Evolutionary conservation across 495 filamentous ascomycete genomes (phyloP).

Genomic region (Penicillium macrosclerotiorum): DNA sequence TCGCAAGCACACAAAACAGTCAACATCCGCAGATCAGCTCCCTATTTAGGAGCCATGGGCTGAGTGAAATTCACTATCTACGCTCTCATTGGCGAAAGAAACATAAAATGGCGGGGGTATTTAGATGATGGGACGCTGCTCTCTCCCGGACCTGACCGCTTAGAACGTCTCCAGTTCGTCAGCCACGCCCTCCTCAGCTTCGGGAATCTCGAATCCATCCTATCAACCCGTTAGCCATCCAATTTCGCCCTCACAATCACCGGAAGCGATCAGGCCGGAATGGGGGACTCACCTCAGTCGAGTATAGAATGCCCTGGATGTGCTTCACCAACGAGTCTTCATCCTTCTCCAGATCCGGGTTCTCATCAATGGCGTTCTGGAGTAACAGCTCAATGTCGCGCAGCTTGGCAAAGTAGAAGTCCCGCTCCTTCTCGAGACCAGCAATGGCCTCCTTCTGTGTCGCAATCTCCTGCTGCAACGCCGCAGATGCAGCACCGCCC

Average conservation of each 20-base stretch:
- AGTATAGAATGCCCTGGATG: slow-evolving; percentile 95
- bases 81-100: slow-evolving; percentile 13
- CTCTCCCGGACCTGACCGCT: slow-evolving; percentile 9
- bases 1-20: background rate
- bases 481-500: slow-evolving; percentile 59
- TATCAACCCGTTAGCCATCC: slow-evolving; percentile 14
- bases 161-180: slow-evolving; percentile 55
- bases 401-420: slow-evolving; percentile 99
- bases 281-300: slow-evolving; percentile 83
- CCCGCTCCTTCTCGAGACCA: slow-evolving; percentile 89
- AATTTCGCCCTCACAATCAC: too few species aligned
- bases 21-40: slow-evolving; percentile 4
- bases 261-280: slow-evolving; percentile 1
- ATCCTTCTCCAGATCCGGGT: slow-evolving; percentile 88
- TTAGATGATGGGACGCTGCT: slow-evolving; percentile 20
- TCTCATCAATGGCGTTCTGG: slow-evolving; percentile 84
- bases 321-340: slow-evolving; percentile 88
- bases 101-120: slow-evolving; percentile 20
- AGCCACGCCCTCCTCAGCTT: slow-evolving; percentile 29
- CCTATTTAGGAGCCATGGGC: background rate
- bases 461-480: slow-evolving; percentile 74
- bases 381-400: slow-evolving; percentile 93
- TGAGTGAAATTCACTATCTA: slow-evolving; percentile 22
- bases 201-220: slow-evolving; percentile 56
- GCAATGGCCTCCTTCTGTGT: slow-evolving; percentile 81